Conservation (phyloP, 345 rosid genomes). For the Camelina neglecta region DNA sequence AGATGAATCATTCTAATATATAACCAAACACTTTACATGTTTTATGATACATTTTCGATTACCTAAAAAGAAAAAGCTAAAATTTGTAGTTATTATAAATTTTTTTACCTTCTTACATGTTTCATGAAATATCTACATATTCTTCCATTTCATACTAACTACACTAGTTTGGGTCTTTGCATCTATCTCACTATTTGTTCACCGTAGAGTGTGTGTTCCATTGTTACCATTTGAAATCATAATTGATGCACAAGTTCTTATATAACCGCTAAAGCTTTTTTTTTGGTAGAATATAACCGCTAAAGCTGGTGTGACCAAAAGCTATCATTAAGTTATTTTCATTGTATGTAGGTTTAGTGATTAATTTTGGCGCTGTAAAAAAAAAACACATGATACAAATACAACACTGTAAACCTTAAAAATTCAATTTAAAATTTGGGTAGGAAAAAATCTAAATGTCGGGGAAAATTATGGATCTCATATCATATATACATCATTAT, state of each 20-base stretch:
- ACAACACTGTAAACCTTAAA: neutral
- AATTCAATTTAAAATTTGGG: neutral
- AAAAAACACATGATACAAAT: neutral
- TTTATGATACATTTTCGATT: neutral
- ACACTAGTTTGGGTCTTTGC: neutral
- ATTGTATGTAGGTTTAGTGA: neutral
- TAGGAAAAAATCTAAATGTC: constrained; percentile 11
- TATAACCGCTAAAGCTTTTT: neutral
- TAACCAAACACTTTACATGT: neutral
- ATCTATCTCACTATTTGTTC: neutral
- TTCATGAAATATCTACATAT: neutral
- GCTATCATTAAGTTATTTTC: neutral
- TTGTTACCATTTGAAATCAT: neutral
- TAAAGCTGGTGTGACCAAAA: neutral
- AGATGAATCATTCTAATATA: neutral
- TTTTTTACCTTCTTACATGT: neutral
- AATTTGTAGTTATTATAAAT: neutral
- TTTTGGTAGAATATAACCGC: no score
- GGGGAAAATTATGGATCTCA: constrained; percentile 33
- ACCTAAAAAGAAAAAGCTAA: neutral
- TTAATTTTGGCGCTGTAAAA: neutral
- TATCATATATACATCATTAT: constrained; percentile 34
- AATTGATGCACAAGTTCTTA: neutral
- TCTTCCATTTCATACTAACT: neutral
- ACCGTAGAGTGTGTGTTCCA: neutral